Evolutionary conservation across 108 stramenopile genomes (phyloP), one percentile per base, ranked within the genome.

Genomic region (Fragilaria radians): DNA sequence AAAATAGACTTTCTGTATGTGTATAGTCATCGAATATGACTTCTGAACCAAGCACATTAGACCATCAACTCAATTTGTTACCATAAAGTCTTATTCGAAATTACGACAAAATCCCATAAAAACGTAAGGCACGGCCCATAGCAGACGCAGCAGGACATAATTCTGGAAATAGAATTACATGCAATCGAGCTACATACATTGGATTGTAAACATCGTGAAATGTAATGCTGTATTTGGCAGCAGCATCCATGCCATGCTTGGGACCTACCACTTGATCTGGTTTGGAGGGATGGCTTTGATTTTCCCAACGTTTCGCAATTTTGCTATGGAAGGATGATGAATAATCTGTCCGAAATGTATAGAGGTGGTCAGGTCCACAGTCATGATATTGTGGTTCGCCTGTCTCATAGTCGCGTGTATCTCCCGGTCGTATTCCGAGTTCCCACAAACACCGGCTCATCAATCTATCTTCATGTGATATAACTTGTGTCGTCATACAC

Each of bases 341-440:
- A 17, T 0, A 5, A 45, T 21, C 67, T 4, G 54, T 11, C 7
- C 49, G 54, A 46, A 59, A 61, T 23, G 54, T 36, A 50, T 75
- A 75, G 0, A 75, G 27, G 26, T 57, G n/a, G 22, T 57, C 52
- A 3, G 74, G 74, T 17, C 32, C 18, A 17, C 31, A 26, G 46
- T 52, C 67, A 53, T 75, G 74, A 49, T 71, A 75, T 23, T 18
- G 23, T 32, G 67, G 74, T 46, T 69, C 61, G 0, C 68, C 68
- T 5, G 47, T 67, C 23, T 0, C 28, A 0, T 0, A 0, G 33
- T 75, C 64, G 22, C 74, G 68, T 3, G 66, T 75, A 32, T 75
- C 74, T 0, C 31, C 55, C 19, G 32, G 49, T 26, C 45, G 25
- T 52, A 76, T 28, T 2, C 69, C 74, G 17, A 70, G 19, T 4